phyloP scores from a whole-genome alignment of 805 yeast genomes.

The Debaryomyces tyrocola region DNA sequence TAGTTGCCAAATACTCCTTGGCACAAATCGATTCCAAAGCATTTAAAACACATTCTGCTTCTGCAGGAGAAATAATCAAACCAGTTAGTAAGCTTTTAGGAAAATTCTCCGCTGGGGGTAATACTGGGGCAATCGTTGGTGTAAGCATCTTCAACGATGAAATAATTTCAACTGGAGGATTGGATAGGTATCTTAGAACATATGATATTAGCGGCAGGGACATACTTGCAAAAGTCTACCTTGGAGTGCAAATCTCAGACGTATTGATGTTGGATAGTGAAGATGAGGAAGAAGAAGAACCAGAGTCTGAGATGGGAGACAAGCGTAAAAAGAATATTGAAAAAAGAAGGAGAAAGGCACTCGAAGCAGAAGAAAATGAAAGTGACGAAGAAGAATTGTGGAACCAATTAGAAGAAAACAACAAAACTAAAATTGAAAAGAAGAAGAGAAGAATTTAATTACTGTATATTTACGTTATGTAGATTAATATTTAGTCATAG shows the following conservation, averaged over 20 bases:
- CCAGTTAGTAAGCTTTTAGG: conserved; percentile 58
- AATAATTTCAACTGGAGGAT: conserved; percentile 73
- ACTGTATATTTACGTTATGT: neutral
- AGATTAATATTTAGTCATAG: conserved; percentile 1
- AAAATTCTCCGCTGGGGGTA: conserved; percentile 51
- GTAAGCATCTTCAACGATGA: conserved; percentile 46
- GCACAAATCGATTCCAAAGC: conserved; percentile 35
- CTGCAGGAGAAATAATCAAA: conserved; percentile 46
- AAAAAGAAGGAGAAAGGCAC: conserved; percentile 23
- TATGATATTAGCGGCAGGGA: conserved; percentile 63
- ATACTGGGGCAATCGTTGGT: conserved; percentile 75
- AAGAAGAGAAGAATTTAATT: conserved; percentile 1
- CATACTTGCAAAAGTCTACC: conserved; percentile 66
- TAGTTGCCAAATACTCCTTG: conserved; percentile 55
- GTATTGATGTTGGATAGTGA: conserved; percentile 52
- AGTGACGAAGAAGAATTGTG: conserved; percentile 38
- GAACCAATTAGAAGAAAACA: conserved; percentile 37
- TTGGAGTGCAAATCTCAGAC: conserved; percentile 68
- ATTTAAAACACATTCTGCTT: conserved; percentile 36
- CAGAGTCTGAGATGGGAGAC: conserved; percentile 5
- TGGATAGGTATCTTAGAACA: conserved; percentile 83
- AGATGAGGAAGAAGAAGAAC: conserved; percentile 35
- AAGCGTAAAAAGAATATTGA: conserved; percentile 10
- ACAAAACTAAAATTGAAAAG: conserved; percentile 34
- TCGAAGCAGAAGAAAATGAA: conserved; percentile 24